A percentile compares a stretch with the other conserved stretches of the same genome.
Conservation (phyloP, 805 yeast species). For the Candida namnaoensis region DNA sequence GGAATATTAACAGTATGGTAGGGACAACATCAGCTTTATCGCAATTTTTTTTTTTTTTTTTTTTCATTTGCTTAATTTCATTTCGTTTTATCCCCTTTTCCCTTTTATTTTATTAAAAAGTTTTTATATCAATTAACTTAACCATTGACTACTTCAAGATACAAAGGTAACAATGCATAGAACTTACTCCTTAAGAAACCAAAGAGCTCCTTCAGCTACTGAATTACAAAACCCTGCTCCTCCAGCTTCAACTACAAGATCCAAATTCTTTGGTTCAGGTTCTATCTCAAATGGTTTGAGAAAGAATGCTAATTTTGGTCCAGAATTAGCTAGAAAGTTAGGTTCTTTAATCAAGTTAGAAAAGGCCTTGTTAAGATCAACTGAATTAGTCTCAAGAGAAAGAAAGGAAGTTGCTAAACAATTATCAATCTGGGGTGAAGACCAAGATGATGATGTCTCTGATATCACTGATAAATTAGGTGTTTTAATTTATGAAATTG, state of each 20-base stretch:
- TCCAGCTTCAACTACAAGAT: conserved; percentile 66
- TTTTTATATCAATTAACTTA: too few relatives aligned
- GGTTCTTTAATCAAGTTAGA: conserved; percentile 92
- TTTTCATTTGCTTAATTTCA: too few relatives aligned
- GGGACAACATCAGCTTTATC: too few relatives aligned
- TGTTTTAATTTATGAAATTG: conserved; percentile 89
- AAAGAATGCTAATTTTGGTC: conserved; percentile 80
- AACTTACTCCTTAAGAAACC: conserved; percentile 73
- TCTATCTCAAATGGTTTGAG: conserved; percentile 65
- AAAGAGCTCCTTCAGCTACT: conserved; percentile 77
- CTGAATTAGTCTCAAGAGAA: conserved; percentile 89
- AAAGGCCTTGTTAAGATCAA: conserved; percentile 89
- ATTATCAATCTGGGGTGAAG: conserved; percentile 96
- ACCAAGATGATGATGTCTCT: conserved; percentile 92
- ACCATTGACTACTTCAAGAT: too few relatives aligned
- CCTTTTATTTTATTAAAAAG: too few relatives aligned
- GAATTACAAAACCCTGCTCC: conserved; percentile 77
- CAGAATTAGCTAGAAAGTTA: conserved; percentile 88
- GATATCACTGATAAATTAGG: conserved; percentile 97
- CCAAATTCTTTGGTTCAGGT: conserved; percentile 69
- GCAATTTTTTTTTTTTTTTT: too few relatives aligned
- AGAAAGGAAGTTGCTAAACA: conserved; percentile 96
- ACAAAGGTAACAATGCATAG: conserved; percentile 48
- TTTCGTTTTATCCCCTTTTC: too few relatives aligned
- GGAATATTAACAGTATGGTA: too few relatives aligned